Conservation (phyloP, 441 rosid genomes). For the Erysimum pusillum region DNA sequence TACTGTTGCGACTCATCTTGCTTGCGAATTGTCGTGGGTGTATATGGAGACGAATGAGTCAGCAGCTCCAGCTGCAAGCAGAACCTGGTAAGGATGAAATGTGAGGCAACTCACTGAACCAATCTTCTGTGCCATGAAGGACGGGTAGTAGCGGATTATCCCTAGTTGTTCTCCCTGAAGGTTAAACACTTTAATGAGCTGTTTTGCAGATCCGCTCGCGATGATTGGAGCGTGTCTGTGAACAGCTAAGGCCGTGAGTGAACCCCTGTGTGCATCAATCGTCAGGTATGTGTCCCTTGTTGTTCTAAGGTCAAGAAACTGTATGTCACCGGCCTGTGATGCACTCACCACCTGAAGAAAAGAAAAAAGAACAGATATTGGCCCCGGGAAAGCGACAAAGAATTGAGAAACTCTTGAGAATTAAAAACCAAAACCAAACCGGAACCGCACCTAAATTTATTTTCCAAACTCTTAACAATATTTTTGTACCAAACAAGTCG, state of each 20-base stretch:
- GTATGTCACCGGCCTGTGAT: slow-evolving; percentile 96
- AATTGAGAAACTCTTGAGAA: slow-evolving; percentile 7
- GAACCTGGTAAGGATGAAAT: slow-evolving; percentile 92
- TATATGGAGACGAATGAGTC: slow-evolving; percentile 86
- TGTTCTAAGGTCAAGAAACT: slow-evolving; percentile 86
- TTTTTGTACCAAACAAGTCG: slow-evolving; percentile 2
- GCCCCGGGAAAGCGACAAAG: neutral
- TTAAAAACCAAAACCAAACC: slow-evolving; percentile 19
- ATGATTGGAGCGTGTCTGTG: slow-evolving; percentile 94
- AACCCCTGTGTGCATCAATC: slow-evolving; percentile 89
- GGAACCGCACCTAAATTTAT: neutral
- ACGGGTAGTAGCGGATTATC: slow-evolving; percentile 75
- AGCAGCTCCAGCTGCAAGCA: slow-evolving; percentile 93
- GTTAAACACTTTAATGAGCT: slow-evolving; percentile 85
- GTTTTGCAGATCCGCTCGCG: slow-evolving; percentile 97
- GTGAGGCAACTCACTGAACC: slow-evolving; percentile 95
- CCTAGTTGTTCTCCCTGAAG: slow-evolving; percentile 85
- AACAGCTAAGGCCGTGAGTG: slow-evolving; percentile 94
- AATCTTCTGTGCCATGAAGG: slow-evolving; percentile 96
- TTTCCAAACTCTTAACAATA: too few species aligned
- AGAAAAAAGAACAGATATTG: neutral
- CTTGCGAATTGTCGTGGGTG: slow-evolving; percentile 65
- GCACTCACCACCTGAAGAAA: slow-evolving; percentile 87
- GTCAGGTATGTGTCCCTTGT: slow-evolving; percentile 71
- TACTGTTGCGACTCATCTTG: slow-evolving; percentile 41